These are phyloP conservation scores for Trichocomaceae sp. DNA, from an alignment of 2,329 filamentous ascomycete species.

Conservation along the genomic window DNA sequence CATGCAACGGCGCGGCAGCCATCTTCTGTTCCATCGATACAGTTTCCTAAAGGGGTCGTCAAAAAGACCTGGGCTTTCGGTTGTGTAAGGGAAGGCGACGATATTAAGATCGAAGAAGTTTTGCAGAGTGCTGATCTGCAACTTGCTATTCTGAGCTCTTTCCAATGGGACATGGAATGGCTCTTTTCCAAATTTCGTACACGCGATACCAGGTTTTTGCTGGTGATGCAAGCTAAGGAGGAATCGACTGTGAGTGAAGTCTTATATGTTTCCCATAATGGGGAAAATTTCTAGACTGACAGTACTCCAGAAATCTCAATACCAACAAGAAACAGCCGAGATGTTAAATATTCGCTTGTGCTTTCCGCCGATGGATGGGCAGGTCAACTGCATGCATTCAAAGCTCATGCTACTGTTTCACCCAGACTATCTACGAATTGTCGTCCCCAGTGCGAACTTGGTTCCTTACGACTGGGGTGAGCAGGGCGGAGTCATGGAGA, in stretches of 20 bases:
- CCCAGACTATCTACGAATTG: conserved; percentile 64
- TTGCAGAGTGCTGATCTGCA: conserved; percentile 65
- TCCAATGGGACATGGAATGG: conserved; percentile 79
- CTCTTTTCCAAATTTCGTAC: conserved; percentile 63
- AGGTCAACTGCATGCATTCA: conserved; percentile 76
- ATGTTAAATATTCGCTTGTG: conserved; percentile 57
- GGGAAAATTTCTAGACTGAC: neutral
- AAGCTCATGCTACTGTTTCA: conserved; percentile 90
- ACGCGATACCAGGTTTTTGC: conserved; percentile 54
- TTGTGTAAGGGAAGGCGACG: conserved; percentile 55
- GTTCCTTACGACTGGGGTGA: conserved; percentile 87
- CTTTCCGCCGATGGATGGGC: conserved; percentile 73
- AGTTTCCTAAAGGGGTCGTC: conserved; percentile 58
- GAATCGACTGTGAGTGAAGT: conserved; percentile 34
- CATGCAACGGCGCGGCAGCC: neutral
- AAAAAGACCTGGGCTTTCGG: conserved; percentile 74
- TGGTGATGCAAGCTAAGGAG: conserved; percentile 56
- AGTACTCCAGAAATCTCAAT: conserved; percentile 29
- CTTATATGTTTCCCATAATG: neutral
- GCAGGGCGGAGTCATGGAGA: conserved; percentile 64
- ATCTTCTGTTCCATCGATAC: conserved; percentile 20
- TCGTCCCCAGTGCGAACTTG: conserved; percentile 81
- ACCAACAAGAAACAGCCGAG: conserved; percentile 34
- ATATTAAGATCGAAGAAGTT: conserved; percentile 84
- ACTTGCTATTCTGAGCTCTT: conserved; percentile 77